Evolutionary conservation across 495 filamentous ascomycete species (phyloP), one percentile per base, ranked within the genome.

Genomic region (Tetracladium setigerum): DNA sequence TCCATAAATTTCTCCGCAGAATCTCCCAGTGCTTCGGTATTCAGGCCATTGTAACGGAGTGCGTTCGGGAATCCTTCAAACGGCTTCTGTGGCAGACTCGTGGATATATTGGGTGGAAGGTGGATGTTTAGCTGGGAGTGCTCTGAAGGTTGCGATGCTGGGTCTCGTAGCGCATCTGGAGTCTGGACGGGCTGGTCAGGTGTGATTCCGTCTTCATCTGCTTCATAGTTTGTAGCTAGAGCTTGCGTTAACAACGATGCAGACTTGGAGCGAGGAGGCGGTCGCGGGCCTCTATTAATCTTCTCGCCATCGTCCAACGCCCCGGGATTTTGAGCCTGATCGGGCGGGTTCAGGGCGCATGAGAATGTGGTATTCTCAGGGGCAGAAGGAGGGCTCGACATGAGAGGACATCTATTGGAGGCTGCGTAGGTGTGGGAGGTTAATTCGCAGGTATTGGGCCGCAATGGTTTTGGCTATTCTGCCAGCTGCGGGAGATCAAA

Each of bases 391-490:
- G 54, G 52, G 31, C 18, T 56, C 54, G 57, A 54, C 57, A 60
- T 60, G 57, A 7, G 22, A 51, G 50, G 51, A 49, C 57, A 60
- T 60, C 42, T 51, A 60, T 57, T 46, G 57, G 51, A 33, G 43
- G 48, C 45, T 51, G 17, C n/a, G 32, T 48, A 44, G 55, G 53
- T 58, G 56, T 55, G 52, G 44, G 18, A 50, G 45, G 41, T 44
- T 52, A 52, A 47, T 50, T 55, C 35, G 48, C 34, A 55, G 52
- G 8, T 47, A 48, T 58, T 47, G 47, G 47, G 45, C 44, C 44
- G 38, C 47, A 51, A 54, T 54, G 40, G 50, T 38, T 39, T 17
- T 35, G 44, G 34, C 11, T 41, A 12, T 30, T 36, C 16, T 16
- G 22, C 22, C 22, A 27, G 22, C 22, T 27, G 22, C 22, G 22